phyloP scores from a whole-genome alignment of 495 filamentous ascomycete species.

The Clavariopsis aquatica region DNA sequence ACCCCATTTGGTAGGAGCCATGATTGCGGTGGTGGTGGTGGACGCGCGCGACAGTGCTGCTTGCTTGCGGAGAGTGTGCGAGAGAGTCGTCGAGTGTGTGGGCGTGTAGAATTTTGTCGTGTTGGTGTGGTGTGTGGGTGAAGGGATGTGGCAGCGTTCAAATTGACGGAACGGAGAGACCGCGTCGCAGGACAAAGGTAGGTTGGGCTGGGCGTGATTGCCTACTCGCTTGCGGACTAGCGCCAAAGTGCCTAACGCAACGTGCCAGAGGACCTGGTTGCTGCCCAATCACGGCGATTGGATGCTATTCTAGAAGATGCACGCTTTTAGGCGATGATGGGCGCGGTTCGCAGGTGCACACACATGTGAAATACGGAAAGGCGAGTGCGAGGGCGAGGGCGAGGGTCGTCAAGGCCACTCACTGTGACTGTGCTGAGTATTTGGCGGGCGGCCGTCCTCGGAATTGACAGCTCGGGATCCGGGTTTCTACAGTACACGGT shows the following conservation, averaged over 20 bases:
- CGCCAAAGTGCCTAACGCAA: neutral
- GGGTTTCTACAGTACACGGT: neutral
- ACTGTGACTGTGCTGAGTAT: too few species aligned
- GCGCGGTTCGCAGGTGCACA: neutral
- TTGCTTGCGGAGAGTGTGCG: neutral
- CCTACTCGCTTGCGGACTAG: constrained; percentile 17
- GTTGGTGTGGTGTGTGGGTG: constrained; percentile 17
- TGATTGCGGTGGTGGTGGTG: constrained; percentile 26
- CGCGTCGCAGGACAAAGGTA: constrained; percentile 31
- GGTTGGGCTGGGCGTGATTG: constrained; percentile 25
- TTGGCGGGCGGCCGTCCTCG: neutral
- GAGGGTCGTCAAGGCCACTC: too few species aligned
- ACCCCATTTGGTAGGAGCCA: constrained; percentile 42
- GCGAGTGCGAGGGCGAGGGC: neutral
- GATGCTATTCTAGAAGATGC: constrained; percentile 21
- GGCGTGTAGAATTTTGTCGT: constrained; percentile 5
- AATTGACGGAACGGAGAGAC: constrained; percentile 25
- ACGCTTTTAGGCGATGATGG: constrained; percentile 1
- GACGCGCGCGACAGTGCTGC: neutral
- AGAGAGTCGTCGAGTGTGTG: neutral
- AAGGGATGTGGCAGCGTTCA: constrained; percentile 19
- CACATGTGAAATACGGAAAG: neutral
- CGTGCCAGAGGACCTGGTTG: too few species aligned
- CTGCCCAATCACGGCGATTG: constrained; percentile 22
- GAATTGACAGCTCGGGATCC: neutral